phyloP scores from a whole-genome alignment of 2,329 filamentous ascomycete species.

The Penicillium griseofulvum region DNA sequence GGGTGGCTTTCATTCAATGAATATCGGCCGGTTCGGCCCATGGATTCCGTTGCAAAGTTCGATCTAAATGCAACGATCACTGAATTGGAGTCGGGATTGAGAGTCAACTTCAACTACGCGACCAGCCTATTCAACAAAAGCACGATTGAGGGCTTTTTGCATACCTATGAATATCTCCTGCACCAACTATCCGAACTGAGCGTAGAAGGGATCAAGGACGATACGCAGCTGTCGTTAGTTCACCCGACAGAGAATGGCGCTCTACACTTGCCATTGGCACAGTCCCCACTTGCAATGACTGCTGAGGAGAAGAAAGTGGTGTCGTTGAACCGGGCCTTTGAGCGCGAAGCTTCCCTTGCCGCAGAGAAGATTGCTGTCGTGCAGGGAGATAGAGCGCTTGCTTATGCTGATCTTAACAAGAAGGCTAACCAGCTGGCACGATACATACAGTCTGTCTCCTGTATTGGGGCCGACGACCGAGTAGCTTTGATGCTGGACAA shows the following conservation, averaged over 20 bases:
- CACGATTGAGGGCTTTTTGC: neutral
- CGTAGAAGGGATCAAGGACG: neutral
- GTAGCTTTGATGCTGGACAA: neutral
- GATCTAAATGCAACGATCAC: neutral
- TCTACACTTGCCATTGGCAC: neutral
- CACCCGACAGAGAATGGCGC: neutral
- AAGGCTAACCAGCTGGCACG: neutral
- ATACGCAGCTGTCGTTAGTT: neutral
- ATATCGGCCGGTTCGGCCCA: neutral
- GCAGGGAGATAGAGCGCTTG: neutral
- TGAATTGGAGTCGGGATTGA: neutral
- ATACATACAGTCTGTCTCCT: neutral
- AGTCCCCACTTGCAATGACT: neutral
- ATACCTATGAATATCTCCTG: neutral
- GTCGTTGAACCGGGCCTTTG: neutral
- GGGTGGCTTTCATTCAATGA: neutral
- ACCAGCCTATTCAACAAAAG: neutral
- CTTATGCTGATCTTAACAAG: neutral
- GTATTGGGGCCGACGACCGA: neutral
- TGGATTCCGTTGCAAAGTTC: neutral
- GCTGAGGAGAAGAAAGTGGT: neutral
- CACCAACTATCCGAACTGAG: neutral
- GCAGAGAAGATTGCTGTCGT: neutral
- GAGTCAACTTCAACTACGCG: neutral
- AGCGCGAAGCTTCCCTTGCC: neutral